These are phyloP conservation scores for Diutina scorzettiae DNA, from an alignment of 1,139 yeast genomes.

Conservation along the genomic window DNA sequence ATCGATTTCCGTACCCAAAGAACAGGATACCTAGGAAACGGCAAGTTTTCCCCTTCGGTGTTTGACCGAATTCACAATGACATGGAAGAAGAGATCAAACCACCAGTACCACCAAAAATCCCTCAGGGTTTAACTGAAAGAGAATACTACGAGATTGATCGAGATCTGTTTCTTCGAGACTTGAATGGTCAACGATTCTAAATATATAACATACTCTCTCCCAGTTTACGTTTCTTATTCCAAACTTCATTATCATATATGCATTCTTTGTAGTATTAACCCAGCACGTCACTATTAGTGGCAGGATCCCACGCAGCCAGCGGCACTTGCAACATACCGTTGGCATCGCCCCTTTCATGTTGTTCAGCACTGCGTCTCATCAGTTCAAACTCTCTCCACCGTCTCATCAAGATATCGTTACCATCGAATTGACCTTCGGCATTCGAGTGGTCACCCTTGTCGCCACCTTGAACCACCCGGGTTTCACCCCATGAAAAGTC, in stretches of 20 bases:
- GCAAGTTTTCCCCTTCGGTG: conserved; percentile 28
- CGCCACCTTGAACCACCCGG: conserved; percentile 69
- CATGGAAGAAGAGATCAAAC: conserved; percentile 14
- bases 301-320: conserved; percentile 37
- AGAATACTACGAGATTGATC: conserved; percentile 36
- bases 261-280: background rate
- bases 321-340: conserved; percentile 2
- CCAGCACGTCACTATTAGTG: conserved; percentile 1
- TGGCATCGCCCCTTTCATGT: conserved; percentile 7
- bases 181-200: conserved; percentile 26
- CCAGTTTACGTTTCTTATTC: too few relatives aligned
- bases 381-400: conserved; percentile 90
- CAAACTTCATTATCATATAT: background rate
- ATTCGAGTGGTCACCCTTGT: conserved; percentile 52
- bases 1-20: conserved; percentile 12
- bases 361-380: conserved; percentile 25
- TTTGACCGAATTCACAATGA: conserved; percentile 14
- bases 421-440: conserved; percentile 81
- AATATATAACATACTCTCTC: too few relatives aligned
- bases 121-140: conserved; percentile 36
- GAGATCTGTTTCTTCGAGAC: conserved; percentile 30
- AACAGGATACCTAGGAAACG: conserved; percentile 18
- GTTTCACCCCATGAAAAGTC: conserved; percentile 99
- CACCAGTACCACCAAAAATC: conserved; percentile 42
- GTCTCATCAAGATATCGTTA: conserved; percentile 73